Evolutionary conservation across 2,329 filamentous ascomycete genomes (phyloP).

Genomic region (Pseudogymnoascus sp.): DNA sequence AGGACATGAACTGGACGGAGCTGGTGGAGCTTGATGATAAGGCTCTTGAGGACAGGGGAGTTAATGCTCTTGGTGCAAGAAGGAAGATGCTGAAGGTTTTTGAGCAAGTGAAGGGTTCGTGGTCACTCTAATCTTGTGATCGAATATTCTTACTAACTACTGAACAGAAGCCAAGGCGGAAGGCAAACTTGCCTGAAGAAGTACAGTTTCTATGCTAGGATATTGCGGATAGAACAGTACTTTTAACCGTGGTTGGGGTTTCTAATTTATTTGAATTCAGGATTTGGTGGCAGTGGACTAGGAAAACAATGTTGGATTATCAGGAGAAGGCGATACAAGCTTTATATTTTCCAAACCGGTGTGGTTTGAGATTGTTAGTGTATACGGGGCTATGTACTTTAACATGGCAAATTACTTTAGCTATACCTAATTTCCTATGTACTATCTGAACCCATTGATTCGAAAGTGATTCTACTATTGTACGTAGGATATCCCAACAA

Average conservation of each 20-base stretch:
- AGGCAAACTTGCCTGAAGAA: constrained; percentile 53
- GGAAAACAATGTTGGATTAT: constrained; percentile 9
- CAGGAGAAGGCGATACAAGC: neutral
- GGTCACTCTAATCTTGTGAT: neutral
- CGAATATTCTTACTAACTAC: constrained; percentile 25
- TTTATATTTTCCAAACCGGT: constrained; percentile 2
- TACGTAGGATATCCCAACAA: neutral
- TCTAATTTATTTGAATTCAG: constrained; percentile 6
- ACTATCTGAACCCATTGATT: neutral
- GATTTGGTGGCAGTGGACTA: neutral
- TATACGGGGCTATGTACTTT: neutral
- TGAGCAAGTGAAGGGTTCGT: constrained; percentile 78
- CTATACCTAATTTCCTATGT: constrained; percentile 9
- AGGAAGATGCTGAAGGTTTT: constrained; percentile 99
- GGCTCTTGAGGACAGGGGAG: constrained; percentile 83
- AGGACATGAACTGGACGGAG: constrained; percentile 95
- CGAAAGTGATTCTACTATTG: neutral
- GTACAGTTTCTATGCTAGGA: neutral
- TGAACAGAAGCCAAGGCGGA: constrained; percentile 61
- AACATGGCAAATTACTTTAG: constrained; percentile 3
- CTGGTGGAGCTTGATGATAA: constrained; percentile 88
- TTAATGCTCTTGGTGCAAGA: constrained; percentile 88
- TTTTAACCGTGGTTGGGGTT: neutral
- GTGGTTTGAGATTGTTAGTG: constrained; percentile 3
- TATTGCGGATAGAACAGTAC: neutral